These are phyloP conservation scores for Septoria linicola DNA, from an alignment of 2,329 filamentous ascomycete genomes.

Conservation along the genomic window DNA sequence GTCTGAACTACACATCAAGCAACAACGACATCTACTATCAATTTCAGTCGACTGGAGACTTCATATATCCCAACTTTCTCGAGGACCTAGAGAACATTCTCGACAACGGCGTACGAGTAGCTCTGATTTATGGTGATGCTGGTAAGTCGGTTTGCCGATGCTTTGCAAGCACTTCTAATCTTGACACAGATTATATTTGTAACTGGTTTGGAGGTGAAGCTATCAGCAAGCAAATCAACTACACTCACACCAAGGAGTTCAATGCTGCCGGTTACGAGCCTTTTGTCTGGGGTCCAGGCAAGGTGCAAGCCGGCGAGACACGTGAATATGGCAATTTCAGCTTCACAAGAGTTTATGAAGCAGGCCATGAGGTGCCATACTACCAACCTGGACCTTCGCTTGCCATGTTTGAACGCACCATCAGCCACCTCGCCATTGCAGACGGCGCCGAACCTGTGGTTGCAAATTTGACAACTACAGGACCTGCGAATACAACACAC, in stretches of 20 bases:
- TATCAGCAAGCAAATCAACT: slow-evolving; percentile 41
- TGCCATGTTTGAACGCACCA: slow-evolving; percentile 51
- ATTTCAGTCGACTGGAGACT: slow-evolving; percentile 53
- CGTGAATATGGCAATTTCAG: slow-evolving; percentile 53
- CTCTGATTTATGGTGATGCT: slow-evolving; percentile 50
- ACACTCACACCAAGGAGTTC: slow-evolving; percentile 41
- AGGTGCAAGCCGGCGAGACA: slow-evolving; percentile 52
- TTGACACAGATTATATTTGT: slow-evolving; percentile 44
- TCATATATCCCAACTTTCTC: slow-evolving; percentile 60
- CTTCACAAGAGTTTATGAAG: slow-evolving; percentile 52
- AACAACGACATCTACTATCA: slow-evolving; percentile 47
- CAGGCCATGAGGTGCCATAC: slow-evolving; percentile 53
- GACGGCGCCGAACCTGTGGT: slow-evolving; percentile 46
- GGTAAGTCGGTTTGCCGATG: background rate
- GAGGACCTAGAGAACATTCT: slow-evolving; percentile 48
- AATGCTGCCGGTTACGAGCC: slow-evolving; percentile 46
- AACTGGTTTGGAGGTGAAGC: slow-evolving; percentile 47
- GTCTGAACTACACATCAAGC: slow-evolving; percentile 55
- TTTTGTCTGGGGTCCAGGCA: slow-evolving; percentile 47
- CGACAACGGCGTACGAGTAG: slow-evolving; percentile 45
- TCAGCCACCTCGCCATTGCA: slow-evolving; percentile 50
- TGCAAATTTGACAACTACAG: slow-evolving; percentile 36
- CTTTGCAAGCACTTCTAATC: background rate
- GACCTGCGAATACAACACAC: slow-evolving; percentile 42
- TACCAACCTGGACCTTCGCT: slow-evolving; percentile 51